Base-by-base conservation (phyloP, 345 rosid species). In the Camelina laxa region DNA sequence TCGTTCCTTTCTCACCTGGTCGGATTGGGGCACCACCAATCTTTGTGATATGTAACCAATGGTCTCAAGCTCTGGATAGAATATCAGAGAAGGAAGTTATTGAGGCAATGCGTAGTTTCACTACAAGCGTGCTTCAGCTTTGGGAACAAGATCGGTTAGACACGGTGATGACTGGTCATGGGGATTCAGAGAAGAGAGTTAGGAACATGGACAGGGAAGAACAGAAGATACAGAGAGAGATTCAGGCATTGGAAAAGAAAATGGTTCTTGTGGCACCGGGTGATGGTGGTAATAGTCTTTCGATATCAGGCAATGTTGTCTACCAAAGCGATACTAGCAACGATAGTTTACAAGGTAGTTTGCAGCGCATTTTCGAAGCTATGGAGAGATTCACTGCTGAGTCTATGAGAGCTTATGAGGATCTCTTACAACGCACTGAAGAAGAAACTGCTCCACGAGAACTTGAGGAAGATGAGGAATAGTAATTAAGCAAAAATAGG, bases 21-120 rank as follows among this genome's bases (percentile, higher is more conserved):
- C 84, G 98, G 68, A 69, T 96, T 3, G 98, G 98, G 35, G 99
- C 99, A 21, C 99, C 99, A 30, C 84, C 89, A 0, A 85, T 96
- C 16, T 96, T 96, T 58, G 96, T 96, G 27, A 89, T 96, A 41
- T 96, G 99, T 78, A 84, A 96, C 80, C 99, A 91, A 73, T 96
- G 99, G 99, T 84, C 94, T 35, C 91, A 89, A 80, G 87, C 91
- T 70, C 36, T 96, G 75, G 91, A 85, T 2, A 78, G 90, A 55
- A 82, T 91, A 81, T 89, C 96, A 1, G 99, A 92, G 81, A 88
- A 80, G 82, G 96, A 89, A 88, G 99, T 92, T 31, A 73, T 96
- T 38, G 80, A 80, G 30, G 87, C 99, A 8, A 84, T 96, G 95
- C 84, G 82, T 35, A 53, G 77, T 20, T 89, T 96, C 79, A 87